A percentile compares a stretch with the other conserved stretches of the same genome.
These are phyloP conservation scores for Setaria viridis DNA, from an alignment of 202 grass and related monocot species.

Conservation along the genomic window DNA sequence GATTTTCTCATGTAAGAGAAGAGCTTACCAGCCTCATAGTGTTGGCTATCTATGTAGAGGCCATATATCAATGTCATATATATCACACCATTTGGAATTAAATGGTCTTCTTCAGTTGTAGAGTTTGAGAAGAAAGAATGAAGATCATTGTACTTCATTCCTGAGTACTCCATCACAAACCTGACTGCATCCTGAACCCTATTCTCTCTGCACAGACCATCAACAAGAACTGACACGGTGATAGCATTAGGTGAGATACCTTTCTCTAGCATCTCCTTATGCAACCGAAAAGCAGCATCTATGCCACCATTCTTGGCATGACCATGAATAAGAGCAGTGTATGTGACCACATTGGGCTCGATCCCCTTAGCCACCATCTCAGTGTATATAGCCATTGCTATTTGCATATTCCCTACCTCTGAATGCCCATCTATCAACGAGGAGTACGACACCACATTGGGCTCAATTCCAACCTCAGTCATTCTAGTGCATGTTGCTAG, in stretches of 20 bases:
- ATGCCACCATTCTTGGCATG: slow-evolving; percentile 51
- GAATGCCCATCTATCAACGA: slow-evolving; percentile 65
- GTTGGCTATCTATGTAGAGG: slow-evolving; percentile 55
- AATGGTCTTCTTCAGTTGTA: slow-evolving; percentile 26
- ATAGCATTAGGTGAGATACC: slow-evolving; percentile 50
- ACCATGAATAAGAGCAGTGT: slow-evolving; percentile 55
- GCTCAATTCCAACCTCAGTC: slow-evolving; percentile 53
- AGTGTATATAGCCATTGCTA: slow-evolving; percentile 62
- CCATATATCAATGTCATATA: slow-evolving; percentile 70
- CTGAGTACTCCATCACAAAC: slow-evolving; percentile 43
- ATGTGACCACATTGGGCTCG: slow-evolving; percentile 61
- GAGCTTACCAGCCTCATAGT: slow-evolving; percentile 50
- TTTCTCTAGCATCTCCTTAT: slow-evolving; percentile 60
- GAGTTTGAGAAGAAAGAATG: slow-evolving; percentile 19
- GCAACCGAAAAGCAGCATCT: slow-evolving; percentile 59
- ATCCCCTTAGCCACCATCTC: slow-evolving; percentile 67
- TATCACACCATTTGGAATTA: slow-evolving; percentile 47
- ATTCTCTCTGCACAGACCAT: slow-evolving; percentile 59
- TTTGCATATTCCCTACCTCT: slow-evolving; percentile 53
- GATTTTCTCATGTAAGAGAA: slow-evolving; percentile 66
- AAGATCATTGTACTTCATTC: slow-evolving; percentile 22
- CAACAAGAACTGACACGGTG: slow-evolving; percentile 54
- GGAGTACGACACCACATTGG: slow-evolving; percentile 65
- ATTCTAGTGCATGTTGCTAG: slow-evolving; percentile 54
- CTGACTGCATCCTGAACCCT: slow-evolving; percentile 56